Percentiles rank a stretch among this genome's conserved stretches.
Evolutionary conservation across 163 green algal species (phyloP).

Genomic region (Chlorella variabilis): DNA sequence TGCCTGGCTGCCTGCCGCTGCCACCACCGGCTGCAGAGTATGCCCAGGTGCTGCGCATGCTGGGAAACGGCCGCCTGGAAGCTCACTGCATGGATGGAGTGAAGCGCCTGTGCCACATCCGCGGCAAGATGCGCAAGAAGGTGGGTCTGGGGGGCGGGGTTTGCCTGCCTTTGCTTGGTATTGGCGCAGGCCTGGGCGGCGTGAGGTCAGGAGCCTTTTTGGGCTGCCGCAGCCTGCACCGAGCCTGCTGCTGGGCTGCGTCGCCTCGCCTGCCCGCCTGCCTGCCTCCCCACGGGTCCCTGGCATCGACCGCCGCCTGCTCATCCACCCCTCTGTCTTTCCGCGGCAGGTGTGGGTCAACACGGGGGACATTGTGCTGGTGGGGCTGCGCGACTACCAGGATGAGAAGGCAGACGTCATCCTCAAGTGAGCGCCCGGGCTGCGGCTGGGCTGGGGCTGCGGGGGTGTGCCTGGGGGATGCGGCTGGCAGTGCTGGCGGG

Average conservation of each 20-base stretch:
- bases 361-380: constrained; percentile 95
- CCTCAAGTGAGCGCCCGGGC: constrained; percentile 68
- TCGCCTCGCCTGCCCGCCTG: too few relatives aligned
- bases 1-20: neutral
- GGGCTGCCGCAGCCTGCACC: too few relatives aligned
- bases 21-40: constrained; percentile 73
- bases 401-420: constrained; percentile 95
- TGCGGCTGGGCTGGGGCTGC: neutral
- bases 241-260: too few relatives aligned
- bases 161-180: too few relatives aligned
- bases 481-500: too few relatives aligned
- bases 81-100: constrained; percentile 98
- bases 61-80: constrained; percentile 98
- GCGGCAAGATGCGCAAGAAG: constrained; percentile 99
- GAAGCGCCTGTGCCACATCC: constrained; percentile 99
- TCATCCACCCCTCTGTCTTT: neutral
- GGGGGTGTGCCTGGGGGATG: neutral
- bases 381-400: constrained; percentile 98
- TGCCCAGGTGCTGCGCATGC: constrained; percentile 97
- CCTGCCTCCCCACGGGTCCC: too few relatives aligned
- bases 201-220: neutral
- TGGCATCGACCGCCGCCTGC: too few relatives aligned
- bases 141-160: too few relatives aligned
- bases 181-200: too few relatives aligned
- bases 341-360: constrained; percentile 56